Conservation (phyloP, 352 stramenopile species). For the Nothophytophthora sp. region DNA sequence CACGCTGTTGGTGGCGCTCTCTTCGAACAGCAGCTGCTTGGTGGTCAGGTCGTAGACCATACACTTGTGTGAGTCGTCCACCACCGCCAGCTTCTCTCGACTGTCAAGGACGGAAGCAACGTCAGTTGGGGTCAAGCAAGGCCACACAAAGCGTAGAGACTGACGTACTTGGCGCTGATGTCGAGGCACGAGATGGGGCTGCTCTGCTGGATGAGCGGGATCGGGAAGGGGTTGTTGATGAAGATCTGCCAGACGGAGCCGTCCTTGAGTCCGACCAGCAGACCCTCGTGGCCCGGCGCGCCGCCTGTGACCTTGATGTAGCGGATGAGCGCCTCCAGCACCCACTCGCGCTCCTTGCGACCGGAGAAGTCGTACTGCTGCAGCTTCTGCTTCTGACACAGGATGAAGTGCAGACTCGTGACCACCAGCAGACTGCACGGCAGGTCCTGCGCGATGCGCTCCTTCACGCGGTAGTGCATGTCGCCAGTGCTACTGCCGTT, state of each 20-base stretch:
- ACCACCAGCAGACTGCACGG: conserved; percentile 90
- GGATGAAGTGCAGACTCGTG: conserved; percentile 91
- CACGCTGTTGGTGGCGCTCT: conserved; percentile 86
- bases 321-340: conserved; percentile 88
- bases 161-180: conserved; percentile 85
- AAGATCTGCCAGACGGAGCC: conserved; percentile 93
- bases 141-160: too few relatives aligned
- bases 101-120: conserved; percentile 24
- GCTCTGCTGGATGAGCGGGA: conserved; percentile 89
- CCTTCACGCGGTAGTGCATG: conserved; percentile 93
- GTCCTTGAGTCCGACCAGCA: conserved; percentile 93
- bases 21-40: conserved; percentile 90
- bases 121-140: too few relatives aligned
- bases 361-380: conserved; percentile 92
- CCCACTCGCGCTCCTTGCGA: conserved; percentile 85
- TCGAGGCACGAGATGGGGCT: conserved; percentile 89
- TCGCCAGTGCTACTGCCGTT: conserved; percentile 69
- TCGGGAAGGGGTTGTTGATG: conserved; percentile 95
- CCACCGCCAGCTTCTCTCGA: conserved; percentile 88
- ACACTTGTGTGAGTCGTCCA: conserved; percentile 90
- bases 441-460: conserved; percentile 85
- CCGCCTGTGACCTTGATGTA: conserved; percentile 94
- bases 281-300: conserved; percentile 84
- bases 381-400: conserved; percentile 93
- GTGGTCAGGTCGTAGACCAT: conserved; percentile 91